These are phyloP conservation scores for Lunasporangiospora selenospora DNA, from an alignment of 192 early-diverging fungal species.

Conservation along the genomic window DNA sequence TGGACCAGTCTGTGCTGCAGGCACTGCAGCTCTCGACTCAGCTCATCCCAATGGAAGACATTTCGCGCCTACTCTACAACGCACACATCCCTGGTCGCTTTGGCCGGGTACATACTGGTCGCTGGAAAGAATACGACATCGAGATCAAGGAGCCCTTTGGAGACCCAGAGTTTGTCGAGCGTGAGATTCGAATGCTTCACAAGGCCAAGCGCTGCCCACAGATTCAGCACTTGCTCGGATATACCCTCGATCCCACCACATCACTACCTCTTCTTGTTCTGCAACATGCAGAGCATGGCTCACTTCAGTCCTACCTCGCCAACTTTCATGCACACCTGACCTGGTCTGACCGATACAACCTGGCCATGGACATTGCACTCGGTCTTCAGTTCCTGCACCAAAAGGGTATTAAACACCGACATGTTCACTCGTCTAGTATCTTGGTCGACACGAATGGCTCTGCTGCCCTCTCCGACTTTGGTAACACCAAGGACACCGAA, in stretches of 20 bases:
- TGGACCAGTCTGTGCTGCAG: slow-evolving; percentile 11
- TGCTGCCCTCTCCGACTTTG: slow-evolving; percentile 44
- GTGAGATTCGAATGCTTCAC: slow-evolving; percentile 16
- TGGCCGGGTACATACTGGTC: slow-evolving; percentile 21
- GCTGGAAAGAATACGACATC: slow-evolving; percentile 36
- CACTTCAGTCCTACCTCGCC: slow-evolving; percentile 32
- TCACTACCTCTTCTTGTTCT: slow-evolving; percentile 19
- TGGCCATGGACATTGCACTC: slow-evolving; percentile 43
- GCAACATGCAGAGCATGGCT: slow-evolving; percentile 42
- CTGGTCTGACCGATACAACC: slow-evolving; percentile 48
- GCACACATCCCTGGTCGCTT: slow-evolving; percentile 26
- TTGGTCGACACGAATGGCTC: slow-evolving; percentile 45
- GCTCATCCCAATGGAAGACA: slow-evolving; percentile 36
- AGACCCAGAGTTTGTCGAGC: slow-evolving; percentile 20
- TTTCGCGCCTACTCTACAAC: slow-evolving; percentile 17
- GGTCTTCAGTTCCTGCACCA: slow-evolving; percentile 37
- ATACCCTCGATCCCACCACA: slow-evolving; percentile 23
- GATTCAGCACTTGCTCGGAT: slow-evolving; percentile 29
- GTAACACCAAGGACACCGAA: slow-evolving; percentile 20
- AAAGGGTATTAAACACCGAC: slow-evolving; percentile 32
- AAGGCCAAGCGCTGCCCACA: slow-evolving; percentile 28
- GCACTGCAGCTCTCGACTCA: slow-evolving; percentile 13
- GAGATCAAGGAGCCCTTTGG: slow-evolving; percentile 22
- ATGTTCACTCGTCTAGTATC: slow-evolving; percentile 37
- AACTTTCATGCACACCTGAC: slow-evolving; percentile 44